Evolutionary conservation across 2,329 filamentous ascomycete genomes (phyloP), one percentile per base, ranked within the genome.

Genomic region (Scedosporium minutisporum): DNA sequence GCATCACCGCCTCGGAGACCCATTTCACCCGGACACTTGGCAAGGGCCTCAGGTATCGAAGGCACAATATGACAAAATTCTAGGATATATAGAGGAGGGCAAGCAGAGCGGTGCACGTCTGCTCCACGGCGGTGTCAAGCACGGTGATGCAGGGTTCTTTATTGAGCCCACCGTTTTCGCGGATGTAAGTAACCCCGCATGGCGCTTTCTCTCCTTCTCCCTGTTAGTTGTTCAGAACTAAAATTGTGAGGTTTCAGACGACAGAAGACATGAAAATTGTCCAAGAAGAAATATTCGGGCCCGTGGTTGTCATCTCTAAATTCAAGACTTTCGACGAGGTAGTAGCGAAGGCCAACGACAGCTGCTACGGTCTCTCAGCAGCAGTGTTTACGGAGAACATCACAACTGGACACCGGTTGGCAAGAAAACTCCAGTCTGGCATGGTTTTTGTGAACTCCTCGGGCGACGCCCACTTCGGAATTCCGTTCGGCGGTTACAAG

Each of bases 41-140:
- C 71, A 73, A 57, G 71, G 71, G 1, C 71, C 71, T 9, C 71
- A 72, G 69, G 83, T 89, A 60, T 86, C 84, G 9, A 86, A 86
- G 72, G 72, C 78, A 44, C 87, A 90, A 69, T 87, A 84, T 67
- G 86, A 89, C 48, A 78, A 83, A 9, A 80, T 91, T 4, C 78
- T 90, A 6, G 80, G 80, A 1, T 91, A 88, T 71, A 84, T 91
- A 60, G 79, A 88, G 65, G 68, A 76, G 42, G 86, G 85, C 16
- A 86, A 86, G 71, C 76, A 77, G 4, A 83, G 85, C 68, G 86
- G 85, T 21, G 83, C 85, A 0, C 85, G 75, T 3, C 46, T 65
- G 18, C 63, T 53, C 12, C 27, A 57, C 33, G 68, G 68, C 10
- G 67, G 68, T 0, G 58, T 62, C 1, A 42, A 55, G 1, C 46